Evolutionary conservation across 1,284 basidiomycete genomes (phyloP), one percentile per base, ranked within the genome.

Genomic region (Microbotryum scabiosae): DNA sequence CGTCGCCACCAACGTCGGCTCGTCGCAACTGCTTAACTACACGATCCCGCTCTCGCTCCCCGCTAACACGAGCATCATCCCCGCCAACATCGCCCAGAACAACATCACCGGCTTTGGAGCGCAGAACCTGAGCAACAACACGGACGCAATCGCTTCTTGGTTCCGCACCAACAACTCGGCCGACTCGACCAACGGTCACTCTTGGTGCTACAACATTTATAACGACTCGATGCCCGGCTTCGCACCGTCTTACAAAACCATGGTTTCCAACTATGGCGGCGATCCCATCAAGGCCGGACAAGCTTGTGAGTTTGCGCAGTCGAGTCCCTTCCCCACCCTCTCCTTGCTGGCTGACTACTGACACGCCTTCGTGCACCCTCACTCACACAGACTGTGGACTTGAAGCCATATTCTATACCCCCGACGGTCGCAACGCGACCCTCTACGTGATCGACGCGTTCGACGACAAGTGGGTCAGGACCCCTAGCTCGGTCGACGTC

Each of bases 391-490:
- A 55, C 53, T 55, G 53, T 21, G 53, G 45, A 21, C 59, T 68
- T 28, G 65, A 64, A 47, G 62, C 60, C 4, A 47, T 53, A 10
- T 51, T 68, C n/a, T 62, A 53, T 3, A 57, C 60, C 2, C 56
- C 67, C 14, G 45, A 43, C 47, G 67, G 67, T 28, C 59, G 46
- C 26, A 28, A 32, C 1, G 5, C 25, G n/a, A 63, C 57, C 1
- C 49, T 63, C 4, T 56, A 59, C 61, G 43, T 69, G 51, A 57
- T 56, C 44, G 67, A 69, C 51, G 67, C 48, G 0, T 69, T 69
- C 36, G 67, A 63, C 53, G 59, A 61, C 51, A 51, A 54, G 48
- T 68, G 64, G 67, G 66, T 68, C 23, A 44, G 23, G 20, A 69
- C 61, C 4, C 67, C 67, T 2, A 32, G 44, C 5, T 59, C 55